A percentile compares a stretch with the other conserved stretches of the same genome.
Conservation (phyloP, 2,329 filamentous ascomycete genomes). For the Ophiocordyceps camponoti-saundersi region DNA sequence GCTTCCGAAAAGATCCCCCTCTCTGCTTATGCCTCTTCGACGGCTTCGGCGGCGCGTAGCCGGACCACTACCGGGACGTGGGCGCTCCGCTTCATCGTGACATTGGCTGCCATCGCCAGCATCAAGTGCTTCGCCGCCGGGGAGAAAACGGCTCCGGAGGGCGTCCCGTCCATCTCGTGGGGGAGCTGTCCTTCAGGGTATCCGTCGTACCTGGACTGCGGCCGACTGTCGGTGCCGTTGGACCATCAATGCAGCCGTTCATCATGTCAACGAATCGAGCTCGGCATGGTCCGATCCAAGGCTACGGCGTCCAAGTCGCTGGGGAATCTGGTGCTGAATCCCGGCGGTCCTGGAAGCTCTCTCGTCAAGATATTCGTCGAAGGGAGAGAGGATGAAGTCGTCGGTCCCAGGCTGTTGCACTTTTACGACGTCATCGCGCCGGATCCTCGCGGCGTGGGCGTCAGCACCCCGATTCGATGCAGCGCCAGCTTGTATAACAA, state of each 20-base stretch:
- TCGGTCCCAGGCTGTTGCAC: not conserved
- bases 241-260: not conserved
- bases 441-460: slow-evolving; percentile 1
- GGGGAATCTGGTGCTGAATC: slow-evolving; percentile 1
- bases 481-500: not conserved
- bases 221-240: not conserved
- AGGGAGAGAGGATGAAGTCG: not conserved
- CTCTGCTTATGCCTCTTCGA: not conserved
- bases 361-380: not conserved
- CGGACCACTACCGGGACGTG: not conserved
- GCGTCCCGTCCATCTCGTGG: not conserved
- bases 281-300: not conserved
- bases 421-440: slow-evolving; percentile 1
- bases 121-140: not conserved
- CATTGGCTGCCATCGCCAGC: not conserved
- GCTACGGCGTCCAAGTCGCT: not conserved
- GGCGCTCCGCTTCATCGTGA: not conserved
- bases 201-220: not conserved
- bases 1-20: no score
- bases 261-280: not conserved
- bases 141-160: not conserved
- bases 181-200: not conserved
- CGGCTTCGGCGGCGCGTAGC: not conserved
- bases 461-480: not conserved
- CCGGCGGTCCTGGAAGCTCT: slow-evolving; percentile 1